phyloP scores from a whole-genome alignment of 257 asterid species.

The Solanum okadae region DNA sequence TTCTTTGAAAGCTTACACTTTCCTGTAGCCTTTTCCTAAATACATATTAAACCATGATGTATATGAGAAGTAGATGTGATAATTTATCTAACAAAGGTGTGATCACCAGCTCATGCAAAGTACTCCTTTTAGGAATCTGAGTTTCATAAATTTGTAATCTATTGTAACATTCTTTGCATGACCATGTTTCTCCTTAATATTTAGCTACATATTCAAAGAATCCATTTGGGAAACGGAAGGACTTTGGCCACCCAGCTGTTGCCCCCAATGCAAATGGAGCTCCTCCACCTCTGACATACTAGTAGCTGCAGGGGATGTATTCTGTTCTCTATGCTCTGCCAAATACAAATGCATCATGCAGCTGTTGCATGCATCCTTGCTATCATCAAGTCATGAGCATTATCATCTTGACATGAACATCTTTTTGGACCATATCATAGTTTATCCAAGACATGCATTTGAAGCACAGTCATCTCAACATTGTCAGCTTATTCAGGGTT shows the following conservation, averaged over 20 bases:
- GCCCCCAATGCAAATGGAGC: slow-evolving; percentile 52
- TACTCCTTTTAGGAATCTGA: background rate
- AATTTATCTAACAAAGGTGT: background rate
- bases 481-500: background rate
- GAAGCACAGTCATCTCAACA: slow-evolving; percentile 24
- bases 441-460: slow-evolving; percentile 45
- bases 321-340: slow-evolving; percentile 66
- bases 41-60: background rate
- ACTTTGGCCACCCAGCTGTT: slow-evolving; percentile 31
- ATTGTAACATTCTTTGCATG: background rate
- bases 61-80: background rate
- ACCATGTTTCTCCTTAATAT: slow-evolving; percentile 46
- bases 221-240: slow-evolving; percentile 94
- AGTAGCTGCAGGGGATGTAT: slow-evolving; percentile 81
- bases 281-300: slow-evolving; percentile 60
- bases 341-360: slow-evolving; percentile 77
- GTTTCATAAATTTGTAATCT: background rate
- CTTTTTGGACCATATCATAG: slow-evolving; percentile 24
- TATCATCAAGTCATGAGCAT: slow-evolving; percentile 69
- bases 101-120: background rate
- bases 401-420: slow-evolving; percentile 47
- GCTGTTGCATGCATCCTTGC: slow-evolving; percentile 89
- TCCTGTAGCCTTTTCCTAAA: background rate
- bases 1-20: background rate
- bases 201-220: slow-evolving; percentile 88